Evolutionary conservation across 148 eudicot genomes (phyloP).

Genomic region (Hydrangea macrophylla): DNA sequence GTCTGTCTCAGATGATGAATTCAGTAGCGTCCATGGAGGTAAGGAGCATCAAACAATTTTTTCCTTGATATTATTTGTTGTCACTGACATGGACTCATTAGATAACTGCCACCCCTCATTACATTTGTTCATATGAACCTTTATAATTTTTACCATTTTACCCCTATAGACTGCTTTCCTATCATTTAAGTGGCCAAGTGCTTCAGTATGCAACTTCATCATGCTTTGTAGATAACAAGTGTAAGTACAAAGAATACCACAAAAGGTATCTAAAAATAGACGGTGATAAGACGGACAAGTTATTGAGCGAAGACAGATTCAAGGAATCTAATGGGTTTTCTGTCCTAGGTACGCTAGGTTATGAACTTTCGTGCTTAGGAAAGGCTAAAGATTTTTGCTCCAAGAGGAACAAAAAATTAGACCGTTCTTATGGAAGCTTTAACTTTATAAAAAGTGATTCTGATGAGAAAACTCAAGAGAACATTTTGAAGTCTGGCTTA

Average conservation of each 20-base stretch:
- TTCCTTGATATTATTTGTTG: too few relatives aligned
- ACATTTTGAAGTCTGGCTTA: slow-evolving; percentile 43
- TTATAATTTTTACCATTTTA: slow-evolving; percentile 6
- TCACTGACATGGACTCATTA: too few relatives aligned
- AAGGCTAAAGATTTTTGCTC: slow-evolving; percentile 39
- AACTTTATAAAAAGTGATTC: slow-evolving; percentile 33
- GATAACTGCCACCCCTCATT: too few relatives aligned
- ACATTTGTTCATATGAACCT: too few relatives aligned
- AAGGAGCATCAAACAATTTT: background rate
- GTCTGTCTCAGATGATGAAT: slow-evolving; percentile 67
- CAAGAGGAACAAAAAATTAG: slow-evolving; percentile 41
- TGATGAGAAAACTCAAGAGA: slow-evolving; percentile 36
- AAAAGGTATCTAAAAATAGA: slow-evolving; percentile 44
- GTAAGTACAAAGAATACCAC: slow-evolving; percentile 49
- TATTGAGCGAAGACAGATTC: slow-evolving; percentile 24
- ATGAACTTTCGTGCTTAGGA: slow-evolving; percentile 29
- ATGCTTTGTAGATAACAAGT: slow-evolving; percentile 39
- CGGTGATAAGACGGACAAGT: slow-evolving; percentile 28
- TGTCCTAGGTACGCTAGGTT: slow-evolving; percentile 24
- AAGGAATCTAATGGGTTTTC: slow-evolving; percentile 25
- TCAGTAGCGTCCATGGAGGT: slow-evolving; percentile 62
- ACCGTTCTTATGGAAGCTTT: slow-evolving; percentile 46
- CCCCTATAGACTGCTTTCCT: slow-evolving; percentile 34
- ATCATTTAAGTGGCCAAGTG: slow-evolving; percentile 38
- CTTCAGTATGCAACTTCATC: slow-evolving; percentile 57